phyloP scores from a whole-genome alignment of 805 yeast species.

The Suhomyces emberorum region DNA sequence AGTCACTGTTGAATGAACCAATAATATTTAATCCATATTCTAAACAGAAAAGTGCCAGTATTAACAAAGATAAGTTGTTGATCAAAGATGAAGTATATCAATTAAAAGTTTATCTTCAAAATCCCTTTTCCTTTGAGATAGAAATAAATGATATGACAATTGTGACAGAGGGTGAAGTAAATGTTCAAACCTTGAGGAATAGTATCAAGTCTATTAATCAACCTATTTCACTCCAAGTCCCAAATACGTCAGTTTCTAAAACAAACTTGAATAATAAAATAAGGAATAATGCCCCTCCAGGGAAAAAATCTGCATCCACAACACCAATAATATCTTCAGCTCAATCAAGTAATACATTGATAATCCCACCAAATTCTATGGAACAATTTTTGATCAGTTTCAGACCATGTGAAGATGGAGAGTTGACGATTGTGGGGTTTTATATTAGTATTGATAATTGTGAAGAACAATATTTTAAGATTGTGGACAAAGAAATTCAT shows the following conservation, averaged over 20 bases:
- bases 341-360: constrained; percentile 8
- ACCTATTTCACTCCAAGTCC: background rate
- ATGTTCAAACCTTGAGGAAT: constrained; percentile 27
- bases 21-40: constrained; percentile 52
- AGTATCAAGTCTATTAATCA: constrained; percentile 4
- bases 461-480: constrained; percentile 40
- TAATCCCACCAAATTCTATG: constrained; percentile 25
- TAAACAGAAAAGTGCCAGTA: constrained; percentile 18
- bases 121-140: constrained; percentile 76
- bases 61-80: constrained; percentile 48
- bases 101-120: constrained; percentile 57
- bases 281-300: background rate
- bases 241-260: background rate
- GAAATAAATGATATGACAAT: constrained; percentile 51
- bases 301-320: constrained; percentile 1
- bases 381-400: constrained; percentile 43
- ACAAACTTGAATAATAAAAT: constrained; percentile 1
- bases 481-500: constrained; percentile 29
- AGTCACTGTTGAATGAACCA: constrained; percentile 6
- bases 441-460: constrained; percentile 51
- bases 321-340: background rate
- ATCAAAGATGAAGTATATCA: constrained; percentile 54
- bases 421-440: constrained; percentile 49
- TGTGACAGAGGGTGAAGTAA: constrained; percentile 24
- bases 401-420: constrained; percentile 49